Conservation (phyloP, 192 early-diverging fungal genomes). For the Coemansia asiatica region DNA sequence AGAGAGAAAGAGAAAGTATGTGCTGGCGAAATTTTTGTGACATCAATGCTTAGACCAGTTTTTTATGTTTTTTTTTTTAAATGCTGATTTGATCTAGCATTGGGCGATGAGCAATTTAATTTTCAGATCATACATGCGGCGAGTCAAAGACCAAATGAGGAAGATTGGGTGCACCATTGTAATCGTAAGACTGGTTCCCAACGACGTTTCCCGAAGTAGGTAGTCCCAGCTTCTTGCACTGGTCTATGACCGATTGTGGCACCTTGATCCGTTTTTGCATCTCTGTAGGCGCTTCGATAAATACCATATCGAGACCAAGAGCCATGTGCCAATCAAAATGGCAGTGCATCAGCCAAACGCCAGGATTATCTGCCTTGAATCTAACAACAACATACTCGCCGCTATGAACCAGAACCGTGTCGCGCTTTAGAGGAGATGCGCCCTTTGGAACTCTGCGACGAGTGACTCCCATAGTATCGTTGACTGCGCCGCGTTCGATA, state of each 20-base stretch:
- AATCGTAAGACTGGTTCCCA: constrained; percentile 22
- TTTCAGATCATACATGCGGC: not conserved
- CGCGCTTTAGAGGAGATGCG: constrained; percentile 36
- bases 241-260: constrained; percentile 28
- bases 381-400: constrained; percentile 67
- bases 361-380: constrained; percentile 80
- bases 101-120: no score
- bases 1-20: no score
- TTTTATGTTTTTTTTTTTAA: no score
- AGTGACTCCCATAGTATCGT: constrained; percentile 32
- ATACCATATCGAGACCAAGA: constrained; percentile 66
- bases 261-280: constrained; percentile 20
- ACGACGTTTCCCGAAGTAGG: constrained; percentile 26
- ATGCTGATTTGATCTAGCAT: not conserved
- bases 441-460: constrained; percentile 41
- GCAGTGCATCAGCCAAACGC: constrained; percentile 85
- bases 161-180: constrained; percentile 21
- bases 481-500: constrained; percentile 55
- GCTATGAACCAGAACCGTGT: constrained; percentile 65
- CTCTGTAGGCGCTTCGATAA: constrained; percentile 42
- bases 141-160: constrained; percentile 6
- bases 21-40: no score
- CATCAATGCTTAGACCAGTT: no score
- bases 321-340: constrained; percentile 64
- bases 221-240: constrained; percentile 29